Evolutionary conservation across 2,329 filamentous ascomycete species (phyloP).

Genomic region (Sporothrix humicola): DNA sequence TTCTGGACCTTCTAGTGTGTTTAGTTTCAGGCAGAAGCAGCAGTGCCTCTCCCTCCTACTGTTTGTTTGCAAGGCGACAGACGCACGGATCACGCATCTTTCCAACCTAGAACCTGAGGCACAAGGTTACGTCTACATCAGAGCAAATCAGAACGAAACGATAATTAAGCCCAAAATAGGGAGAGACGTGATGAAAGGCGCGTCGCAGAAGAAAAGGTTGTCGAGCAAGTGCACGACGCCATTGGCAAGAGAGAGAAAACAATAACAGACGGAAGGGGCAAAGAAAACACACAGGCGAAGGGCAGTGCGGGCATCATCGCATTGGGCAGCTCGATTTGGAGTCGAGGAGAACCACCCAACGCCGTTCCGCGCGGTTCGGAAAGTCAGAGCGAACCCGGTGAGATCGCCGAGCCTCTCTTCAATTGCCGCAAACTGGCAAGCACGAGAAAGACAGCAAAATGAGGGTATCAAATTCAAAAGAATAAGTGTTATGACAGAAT

Average conservation of each 20-base stretch:
- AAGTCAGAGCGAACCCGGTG: neutral
- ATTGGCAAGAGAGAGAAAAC: neutral
- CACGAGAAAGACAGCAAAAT: neutral
- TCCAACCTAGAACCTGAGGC: conserved; percentile 3
- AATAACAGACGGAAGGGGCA: too few species aligned
- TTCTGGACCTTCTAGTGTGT: neutral
- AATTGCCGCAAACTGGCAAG: too few species aligned
- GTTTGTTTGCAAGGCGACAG: neutral
- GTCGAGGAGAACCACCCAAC: neutral
- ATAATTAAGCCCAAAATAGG: neutral
- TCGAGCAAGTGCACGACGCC: neutral
- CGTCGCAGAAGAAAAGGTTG: neutral
- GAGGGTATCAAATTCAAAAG: neutral
- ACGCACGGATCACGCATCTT: neutral
- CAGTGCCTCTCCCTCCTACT: conserved; percentile 1
- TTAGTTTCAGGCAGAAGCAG: conserved; percentile 13
- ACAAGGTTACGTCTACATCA: neutral
- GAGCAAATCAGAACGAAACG: neutral
- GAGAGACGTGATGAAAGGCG: neutral
- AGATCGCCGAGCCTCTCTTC: neutral
- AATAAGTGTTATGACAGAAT: too few species aligned
- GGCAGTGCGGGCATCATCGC: neutral
- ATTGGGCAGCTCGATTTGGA: neutral
- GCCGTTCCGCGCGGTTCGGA: neutral
- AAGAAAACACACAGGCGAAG: neutral